phyloP scores from a whole-genome alignment of 257 asterid genomes.

The Solanum appendiculatum region DNA sequence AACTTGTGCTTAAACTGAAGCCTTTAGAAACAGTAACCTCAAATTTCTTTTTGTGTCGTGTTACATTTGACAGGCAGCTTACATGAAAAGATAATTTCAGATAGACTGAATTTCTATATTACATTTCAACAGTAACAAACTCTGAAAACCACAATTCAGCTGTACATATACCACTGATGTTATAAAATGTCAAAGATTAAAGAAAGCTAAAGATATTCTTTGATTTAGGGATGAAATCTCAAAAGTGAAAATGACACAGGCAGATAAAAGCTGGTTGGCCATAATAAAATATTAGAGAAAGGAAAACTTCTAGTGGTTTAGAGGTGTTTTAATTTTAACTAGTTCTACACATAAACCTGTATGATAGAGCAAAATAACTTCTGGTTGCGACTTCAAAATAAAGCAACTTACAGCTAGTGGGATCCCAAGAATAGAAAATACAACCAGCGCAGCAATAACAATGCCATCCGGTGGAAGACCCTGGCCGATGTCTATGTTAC shows the following conservation, averaged over 20 bases:
- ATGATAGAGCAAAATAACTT: neutral
- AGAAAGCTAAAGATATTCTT: neutral
- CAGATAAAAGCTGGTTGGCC: neutral
- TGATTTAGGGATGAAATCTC: neutral
- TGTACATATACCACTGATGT: neutral
- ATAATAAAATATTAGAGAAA: neutral
- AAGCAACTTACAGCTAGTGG: conserved; percentile 72
- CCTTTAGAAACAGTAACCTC: neutral
- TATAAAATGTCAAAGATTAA: neutral
- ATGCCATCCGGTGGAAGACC: conserved; percentile 50
- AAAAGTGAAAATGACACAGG: neutral
- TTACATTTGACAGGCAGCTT: neutral
- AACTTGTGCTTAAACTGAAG: neutral
- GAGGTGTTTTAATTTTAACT: neutral
- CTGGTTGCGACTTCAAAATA: neutral
- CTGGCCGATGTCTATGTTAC: conserved; percentile 28
- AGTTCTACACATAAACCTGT: neutral
- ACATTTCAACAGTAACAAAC: neutral
- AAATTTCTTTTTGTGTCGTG: neutral
- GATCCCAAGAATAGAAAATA: conserved; percentile 69
- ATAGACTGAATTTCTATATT: neutral
- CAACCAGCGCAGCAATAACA: conserved; percentile 57
- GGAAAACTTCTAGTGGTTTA: neutral
- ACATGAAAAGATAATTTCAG: neutral
- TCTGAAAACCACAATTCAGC: neutral